Evolutionary conservation across 805 yeast genomes (phyloP).

Genomic region (Starmerella asiatica): DNA sequence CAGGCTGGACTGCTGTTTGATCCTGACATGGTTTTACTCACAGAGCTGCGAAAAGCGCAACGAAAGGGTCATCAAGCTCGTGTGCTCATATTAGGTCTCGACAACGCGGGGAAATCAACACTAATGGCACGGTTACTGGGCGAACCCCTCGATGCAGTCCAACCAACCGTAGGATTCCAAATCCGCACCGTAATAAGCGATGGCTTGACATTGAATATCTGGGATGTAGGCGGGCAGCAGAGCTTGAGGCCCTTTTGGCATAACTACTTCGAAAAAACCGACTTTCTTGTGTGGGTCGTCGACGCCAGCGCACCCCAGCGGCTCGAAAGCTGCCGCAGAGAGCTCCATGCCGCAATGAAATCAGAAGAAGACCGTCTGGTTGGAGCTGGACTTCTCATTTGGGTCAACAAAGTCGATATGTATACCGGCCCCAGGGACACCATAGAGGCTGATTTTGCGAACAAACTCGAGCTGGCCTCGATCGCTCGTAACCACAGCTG

Average conservation of each 20-base stretch:
- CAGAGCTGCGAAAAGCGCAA: constrained; percentile 71
- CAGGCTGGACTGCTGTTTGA: too few relatives aligned
- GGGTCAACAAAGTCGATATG: constrained; percentile 62
- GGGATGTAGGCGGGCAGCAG: constrained; percentile 88
- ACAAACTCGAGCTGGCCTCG: constrained; percentile 25
- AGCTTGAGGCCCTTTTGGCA: constrained; percentile 82
- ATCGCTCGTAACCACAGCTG: constrained; percentile 31
- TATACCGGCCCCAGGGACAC: constrained; percentile 16
- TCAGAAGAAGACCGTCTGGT: constrained; percentile 47
- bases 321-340: constrained; percentile 48
- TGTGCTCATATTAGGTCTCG: constrained; percentile 68
- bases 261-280: constrained; percentile 75
- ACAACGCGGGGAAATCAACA: constrained; percentile 85
- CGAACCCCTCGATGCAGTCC: constrained; percentile 40
- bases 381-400: constrained; percentile 53
- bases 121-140: constrained; percentile 47
- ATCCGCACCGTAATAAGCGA: constrained; percentile 45
- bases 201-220: constrained; percentile 27
- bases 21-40: constrained; percentile 62
- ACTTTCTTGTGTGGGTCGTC: constrained; percentile 73
- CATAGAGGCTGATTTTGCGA: constrained; percentile 1
- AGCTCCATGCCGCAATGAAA: constrained; percentile 45
- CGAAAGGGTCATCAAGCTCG: constrained; percentile 66
- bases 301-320: constrained; percentile 53
- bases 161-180: constrained; percentile 86